Base-by-base conservation (phyloP, 169 alveolate genomes). In the Plasmodium knowlesi region DNA sequence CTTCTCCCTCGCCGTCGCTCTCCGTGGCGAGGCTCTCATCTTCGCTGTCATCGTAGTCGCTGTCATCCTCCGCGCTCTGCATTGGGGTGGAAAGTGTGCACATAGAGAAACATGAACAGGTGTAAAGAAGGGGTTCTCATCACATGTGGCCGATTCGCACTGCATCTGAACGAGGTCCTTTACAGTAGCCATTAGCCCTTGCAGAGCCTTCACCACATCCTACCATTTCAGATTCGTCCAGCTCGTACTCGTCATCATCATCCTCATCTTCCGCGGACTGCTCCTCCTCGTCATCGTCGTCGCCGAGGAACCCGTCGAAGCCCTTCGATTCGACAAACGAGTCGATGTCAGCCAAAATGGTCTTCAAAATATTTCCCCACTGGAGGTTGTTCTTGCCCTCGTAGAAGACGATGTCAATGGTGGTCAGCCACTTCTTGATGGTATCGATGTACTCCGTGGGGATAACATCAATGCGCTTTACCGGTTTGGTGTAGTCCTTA, bases 371-470 rank as follows among this genome's bases (percentile, higher is more conserved):
- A 89, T 97, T 97, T 30, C 97, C 95, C 99, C 99, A 98, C 93
- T 97, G 98, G 82, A 98, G 94, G 92, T 97, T 98, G 95, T 97
- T 97, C 92, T 97, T 97, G 43, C 99, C 99, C 79, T 98, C 99
- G 84, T 98, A 98, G 97, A 98, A 98, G 14, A 98, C 99, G 32
- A 98, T 97, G 41, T 95, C 98, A 43, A 96, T 79, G 80, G 97
- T 98, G 79, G 97, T 97, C 82, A 98, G 95, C 99, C 99, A 98
- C 53, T 97, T 95, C 92, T 99, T 99, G 37, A 99, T 96, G 71
- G 96, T 95, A 82, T 99, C 99, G 41, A 98, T 95, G 91, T 95
- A 97, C 84, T 98, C 99, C 28, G 98, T 97, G 16, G 99, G 99
- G 43, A 99, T 98, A 5, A 98, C 96, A 96, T 98, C 98, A 9